Percentiles rank a stretch among this genome's conserved stretches.
Evolutionary conservation across 306 rosid genomes (phyloP).

Genomic region (Senna siamea): DNA sequence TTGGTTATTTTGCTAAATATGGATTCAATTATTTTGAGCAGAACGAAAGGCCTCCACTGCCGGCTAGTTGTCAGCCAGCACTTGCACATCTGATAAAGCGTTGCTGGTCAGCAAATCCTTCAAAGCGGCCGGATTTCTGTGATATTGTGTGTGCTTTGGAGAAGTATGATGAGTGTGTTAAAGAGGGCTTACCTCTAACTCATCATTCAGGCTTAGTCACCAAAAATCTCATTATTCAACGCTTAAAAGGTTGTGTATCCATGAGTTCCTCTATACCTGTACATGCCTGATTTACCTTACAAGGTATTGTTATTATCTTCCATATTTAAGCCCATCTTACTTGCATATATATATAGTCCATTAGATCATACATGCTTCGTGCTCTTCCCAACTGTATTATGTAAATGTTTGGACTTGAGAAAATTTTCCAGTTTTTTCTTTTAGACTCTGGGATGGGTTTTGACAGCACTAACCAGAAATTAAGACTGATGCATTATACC

Average conservation of each 20-base stretch:
- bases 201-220: slow-evolving; percentile 68
- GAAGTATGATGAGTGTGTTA: slow-evolving; percentile 85
- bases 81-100: slow-evolving; percentile 88
- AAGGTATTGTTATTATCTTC: slow-evolving; percentile 44
- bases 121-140: slow-evolving; percentile 93
- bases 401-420: slow-evolving; percentile 32
- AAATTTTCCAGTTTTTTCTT: not conserved
- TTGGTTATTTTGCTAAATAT: not conserved
- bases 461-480: not conserved
- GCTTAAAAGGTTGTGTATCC: slow-evolving; percentile 81
- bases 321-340: slow-evolving; percentile 24
- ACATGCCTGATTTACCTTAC: slow-evolving; percentile 63
- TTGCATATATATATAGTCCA: slow-evolving; percentile 14
- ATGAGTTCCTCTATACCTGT: slow-evolving; percentile 82
- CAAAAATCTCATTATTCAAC: slow-evolving; percentile 64
- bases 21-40: slow-evolving; percentile 41
- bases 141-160: slow-evolving; percentile 77
- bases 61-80: slow-evolving; percentile 91
- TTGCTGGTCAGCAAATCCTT: slow-evolving; percentile 89
- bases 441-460: not conserved
- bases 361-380: slow-evolving; percentile 45
- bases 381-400: slow-evolving; percentile 50
- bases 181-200: slow-evolving; percentile 92
- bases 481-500: not conserved
- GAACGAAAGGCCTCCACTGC: slow-evolving; percentile 94